phyloP scores from a whole-genome alignment of 805 yeast genomes.

The Zygotorulaspora sp. region DNA sequence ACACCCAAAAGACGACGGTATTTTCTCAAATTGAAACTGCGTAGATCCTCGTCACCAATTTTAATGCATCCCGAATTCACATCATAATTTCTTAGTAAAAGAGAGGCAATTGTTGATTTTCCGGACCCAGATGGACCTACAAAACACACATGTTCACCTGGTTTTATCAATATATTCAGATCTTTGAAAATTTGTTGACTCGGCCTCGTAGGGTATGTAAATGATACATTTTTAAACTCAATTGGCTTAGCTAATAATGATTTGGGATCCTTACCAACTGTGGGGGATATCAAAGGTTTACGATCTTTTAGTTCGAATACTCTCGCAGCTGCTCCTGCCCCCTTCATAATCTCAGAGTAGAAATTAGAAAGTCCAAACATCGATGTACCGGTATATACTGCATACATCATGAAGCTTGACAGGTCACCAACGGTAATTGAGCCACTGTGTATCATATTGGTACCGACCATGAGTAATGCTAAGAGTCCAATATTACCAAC shows the following conservation, averaged over 20 bases:
- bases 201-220: conserved; percentile 81
- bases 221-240: conserved; percentile 56
- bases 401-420: conserved; percentile 91
- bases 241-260: conserved; percentile 39
- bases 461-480: conserved; percentile 75
- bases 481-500: conserved; percentile 77
- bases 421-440: conserved; percentile 80
- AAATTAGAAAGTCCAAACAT: conserved; percentile 87
- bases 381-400: conserved; percentile 89
- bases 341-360: conserved; percentile 93
- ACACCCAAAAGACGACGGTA: conserved; percentile 76
- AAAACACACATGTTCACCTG: conserved; percentile 87
- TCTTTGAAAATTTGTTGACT: conserved; percentile 60
- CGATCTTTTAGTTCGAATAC: conserved; percentile 82
- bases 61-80: conserved; percentile 59
- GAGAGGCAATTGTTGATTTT: conserved; percentile 79
- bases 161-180: conserved; percentile 54
- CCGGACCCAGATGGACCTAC: conserved; percentile 99
- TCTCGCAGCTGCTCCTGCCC: conserved; percentile 92
- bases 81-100: conserved; percentile 79
- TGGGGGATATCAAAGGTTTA: conserved; percentile 64
- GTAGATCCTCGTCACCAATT: conserved; percentile 61
- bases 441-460: conserved; percentile 74
- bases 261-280: conserved; percentile 47
- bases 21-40: conserved; percentile 62